Evolutionary conservation across 805 yeast species (phyloP).

Genomic region (Kuraishia piskuri): DNA sequence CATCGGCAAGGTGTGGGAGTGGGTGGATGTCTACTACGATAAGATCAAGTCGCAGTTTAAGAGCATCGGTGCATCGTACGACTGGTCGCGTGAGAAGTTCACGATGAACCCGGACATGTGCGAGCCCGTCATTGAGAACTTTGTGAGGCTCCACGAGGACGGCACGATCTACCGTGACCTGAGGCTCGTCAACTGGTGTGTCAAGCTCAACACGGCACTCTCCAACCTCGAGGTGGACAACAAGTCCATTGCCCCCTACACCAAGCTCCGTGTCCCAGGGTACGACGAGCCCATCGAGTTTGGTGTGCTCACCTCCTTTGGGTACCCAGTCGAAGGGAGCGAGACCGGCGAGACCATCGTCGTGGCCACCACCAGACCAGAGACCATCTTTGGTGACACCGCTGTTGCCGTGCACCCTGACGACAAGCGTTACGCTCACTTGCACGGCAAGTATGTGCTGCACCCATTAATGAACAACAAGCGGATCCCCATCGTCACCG

Average conservation of each 20-base stretch:
- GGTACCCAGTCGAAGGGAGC: slow-evolving; percentile 78
- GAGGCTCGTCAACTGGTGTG: slow-evolving; percentile 95
- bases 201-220: slow-evolving; percentile 86
- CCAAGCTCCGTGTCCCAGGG: slow-evolving; percentile 77
- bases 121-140: slow-evolving; percentile 82
- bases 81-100: slow-evolving; percentile 92
- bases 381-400: slow-evolving; percentile 96
- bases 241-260: slow-evolving; percentile 78
- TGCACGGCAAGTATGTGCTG: slow-evolving; percentile 85
- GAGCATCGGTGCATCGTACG: slow-evolving; percentile 92
- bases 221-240: slow-evolving; percentile 96
- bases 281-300: slow-evolving; percentile 88
- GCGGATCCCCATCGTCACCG: slow-evolving; percentile 75
- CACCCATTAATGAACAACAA: slow-evolving; percentile 87
- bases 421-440: slow-evolving; percentile 84
- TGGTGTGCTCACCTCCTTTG: slow-evolving; percentile 94
- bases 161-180: slow-evolving; percentile 92
- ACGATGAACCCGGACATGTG: slow-evolving; percentile 76
- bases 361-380: slow-evolving; percentile 98
- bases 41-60: slow-evolving; percentile 80
- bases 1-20: slow-evolving; percentile 87
- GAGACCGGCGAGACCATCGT: slow-evolving; percentile 63
- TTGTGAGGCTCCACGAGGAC: slow-evolving; percentile 85
- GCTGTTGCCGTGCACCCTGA: slow-evolving; percentile 97
- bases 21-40: slow-evolving; percentile 91